Evolutionary conservation across 345 rosid species (phyloP).

Genomic region (Melaleuca quinquenervia): DNA sequence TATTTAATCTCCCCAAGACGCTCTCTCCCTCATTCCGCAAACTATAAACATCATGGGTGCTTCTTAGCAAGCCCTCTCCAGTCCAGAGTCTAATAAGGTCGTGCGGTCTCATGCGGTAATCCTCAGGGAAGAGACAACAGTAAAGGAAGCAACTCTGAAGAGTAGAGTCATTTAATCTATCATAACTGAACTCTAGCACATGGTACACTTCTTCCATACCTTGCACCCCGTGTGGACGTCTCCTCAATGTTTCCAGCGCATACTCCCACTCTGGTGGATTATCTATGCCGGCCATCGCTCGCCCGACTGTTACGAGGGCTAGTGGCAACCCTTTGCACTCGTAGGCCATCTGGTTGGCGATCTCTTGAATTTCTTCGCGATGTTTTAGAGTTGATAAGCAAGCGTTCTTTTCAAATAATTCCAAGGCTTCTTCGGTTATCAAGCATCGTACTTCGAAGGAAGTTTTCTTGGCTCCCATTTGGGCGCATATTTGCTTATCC

Average conservation of each 20-base stretch:
- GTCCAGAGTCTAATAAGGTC: conserved; percentile 11
- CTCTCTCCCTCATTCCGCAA: neutral
- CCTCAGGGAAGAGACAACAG: conserved; percentile 5
- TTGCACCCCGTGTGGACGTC: neutral
- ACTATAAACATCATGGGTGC: neutral
- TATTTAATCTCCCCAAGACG: neutral
- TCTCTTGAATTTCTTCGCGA: neutral
- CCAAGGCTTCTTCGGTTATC: fast-evolving
- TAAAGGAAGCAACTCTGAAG: conserved; percentile 3
- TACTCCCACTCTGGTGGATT: neutral
- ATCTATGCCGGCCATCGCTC: conserved; percentile 3
- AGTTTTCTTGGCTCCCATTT: neutral
- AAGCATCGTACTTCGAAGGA: neutral
- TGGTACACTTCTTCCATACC: conserved; percentile 3
- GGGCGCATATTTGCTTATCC: fast-evolving
- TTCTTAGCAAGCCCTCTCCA: conserved; percentile 10
- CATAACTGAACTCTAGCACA: conserved; percentile 6
- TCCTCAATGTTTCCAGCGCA: neutral
- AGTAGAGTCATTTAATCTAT: neutral
- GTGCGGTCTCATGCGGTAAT: neutral
- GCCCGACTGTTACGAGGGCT: neutral
- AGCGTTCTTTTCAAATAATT: fast-evolving
- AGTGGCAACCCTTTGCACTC: conserved; percentile 9
- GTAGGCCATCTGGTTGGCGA: neutral
- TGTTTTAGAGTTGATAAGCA: too few relatives aligned